phyloP scores from a whole-genome alignment of 83 land plant species.

The Picea abies region DNA sequence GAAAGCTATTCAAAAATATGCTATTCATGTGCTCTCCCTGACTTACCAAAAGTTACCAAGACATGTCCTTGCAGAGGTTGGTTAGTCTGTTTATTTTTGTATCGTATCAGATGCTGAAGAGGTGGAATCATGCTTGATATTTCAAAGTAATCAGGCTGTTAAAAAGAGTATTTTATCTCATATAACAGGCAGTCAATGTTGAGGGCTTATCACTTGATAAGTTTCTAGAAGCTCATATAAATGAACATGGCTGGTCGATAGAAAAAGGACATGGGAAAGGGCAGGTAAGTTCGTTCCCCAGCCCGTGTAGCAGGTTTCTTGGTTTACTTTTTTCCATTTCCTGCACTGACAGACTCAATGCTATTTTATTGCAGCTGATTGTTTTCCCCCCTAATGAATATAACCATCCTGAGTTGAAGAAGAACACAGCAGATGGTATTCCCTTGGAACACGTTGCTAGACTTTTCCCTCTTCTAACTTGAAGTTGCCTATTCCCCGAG shows the following conservation, averaged over 20 bases:
- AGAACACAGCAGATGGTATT: slow-evolving; percentile 70
- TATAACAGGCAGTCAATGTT: slow-evolving; percentile 81
- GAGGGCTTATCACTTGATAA: slow-evolving; percentile 92
- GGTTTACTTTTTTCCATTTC: not conserved
- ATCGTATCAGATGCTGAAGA: not conserved
- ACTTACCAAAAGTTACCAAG: slow-evolving; percentile 92
- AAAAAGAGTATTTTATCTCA: not conserved
- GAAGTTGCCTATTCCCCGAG: slow-evolving; percentile 1
- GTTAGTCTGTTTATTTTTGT: not conserved
- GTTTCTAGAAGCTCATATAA: slow-evolving; percentile 83
- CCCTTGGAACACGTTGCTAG: slow-evolving; percentile 87
- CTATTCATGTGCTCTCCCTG: slow-evolving; percentile 88
- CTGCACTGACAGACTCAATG: not conserved
- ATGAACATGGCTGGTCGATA: slow-evolving; percentile 75
- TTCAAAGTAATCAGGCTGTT: not conserved
- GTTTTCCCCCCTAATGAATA: slow-evolving; percentile 73
- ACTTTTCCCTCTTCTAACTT: slow-evolving; percentile 74
- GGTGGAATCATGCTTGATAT: not conserved
- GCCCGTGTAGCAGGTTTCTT: not conserved
- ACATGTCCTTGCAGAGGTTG: slow-evolving; percentile 94
- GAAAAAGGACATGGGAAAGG: slow-evolving; percentile 67
- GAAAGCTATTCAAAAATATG: slow-evolving; percentile 94
- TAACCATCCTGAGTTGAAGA: slow-evolving; percentile 87
- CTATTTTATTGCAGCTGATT: slow-evolving; percentile 42
- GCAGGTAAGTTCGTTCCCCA: slow-evolving; percentile 38